phyloP scores from a whole-genome alignment of 495 filamentous ascomycete genomes.

The Penicillium taxi region DNA sequence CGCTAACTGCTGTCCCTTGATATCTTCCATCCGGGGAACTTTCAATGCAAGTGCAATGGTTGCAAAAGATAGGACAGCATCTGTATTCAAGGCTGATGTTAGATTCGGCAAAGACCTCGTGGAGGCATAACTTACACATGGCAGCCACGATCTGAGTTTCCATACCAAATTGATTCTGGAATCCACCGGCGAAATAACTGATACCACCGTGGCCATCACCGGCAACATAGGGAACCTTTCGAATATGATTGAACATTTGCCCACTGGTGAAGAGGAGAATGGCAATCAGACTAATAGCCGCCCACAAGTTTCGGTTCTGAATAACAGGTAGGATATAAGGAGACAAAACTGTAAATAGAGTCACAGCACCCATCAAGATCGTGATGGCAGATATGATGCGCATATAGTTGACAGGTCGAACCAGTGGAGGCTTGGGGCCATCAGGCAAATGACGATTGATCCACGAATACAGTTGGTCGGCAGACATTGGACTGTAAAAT shows the following conservation, averaged over 20 bases:
- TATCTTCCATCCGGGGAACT: constrained; percentile 76
- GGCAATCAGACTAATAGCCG: constrained; percentile 76
- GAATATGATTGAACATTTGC: constrained; percentile 99
- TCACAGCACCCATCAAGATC: constrained; percentile 55
- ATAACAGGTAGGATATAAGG: constrained; percentile 80
- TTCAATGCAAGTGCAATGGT: constrained; percentile 85
- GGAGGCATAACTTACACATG: constrained; percentile 66
- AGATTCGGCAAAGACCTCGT: constrained; percentile 4
- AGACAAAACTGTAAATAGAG: constrained; percentile 64
- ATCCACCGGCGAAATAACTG: constrained; percentile 86
- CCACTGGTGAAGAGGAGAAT: constrained; percentile 93
- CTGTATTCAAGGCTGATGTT: constrained; percentile 34
- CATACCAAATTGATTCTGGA: constrained; percentile 90
- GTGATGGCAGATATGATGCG: constrained; percentile 62
- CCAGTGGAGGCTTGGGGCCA: constrained; percentile 63
- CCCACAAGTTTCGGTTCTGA: constrained; percentile 90
- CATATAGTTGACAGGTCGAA: constrained; percentile 81
- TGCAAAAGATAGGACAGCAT: constrained; percentile 86
- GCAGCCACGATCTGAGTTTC: constrained; percentile 95
- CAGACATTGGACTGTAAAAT: constrained; percentile 54
- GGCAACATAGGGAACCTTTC: constrained; percentile 90
- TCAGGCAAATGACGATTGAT: constrained; percentile 68
- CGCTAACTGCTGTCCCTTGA: constrained; percentile 68
- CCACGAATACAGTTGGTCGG: constrained; percentile 73
- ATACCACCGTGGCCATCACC: constrained; percentile 80